Evolutionary conservation across 2,329 filamentous ascomycete species (phyloP).

Genomic region (Fusarium compactum): DNA sequence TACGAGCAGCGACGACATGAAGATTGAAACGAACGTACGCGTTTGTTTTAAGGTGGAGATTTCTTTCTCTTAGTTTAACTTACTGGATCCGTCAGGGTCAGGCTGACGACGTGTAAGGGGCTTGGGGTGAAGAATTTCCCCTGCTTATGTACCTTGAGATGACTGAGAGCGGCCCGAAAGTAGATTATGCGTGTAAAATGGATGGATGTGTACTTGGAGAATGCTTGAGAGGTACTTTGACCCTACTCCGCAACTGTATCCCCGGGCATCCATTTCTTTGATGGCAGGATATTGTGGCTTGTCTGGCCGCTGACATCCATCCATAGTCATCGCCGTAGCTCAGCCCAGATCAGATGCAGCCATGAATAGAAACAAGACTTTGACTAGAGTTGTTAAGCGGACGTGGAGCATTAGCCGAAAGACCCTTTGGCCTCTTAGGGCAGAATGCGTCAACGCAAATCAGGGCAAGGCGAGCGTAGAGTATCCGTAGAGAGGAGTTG

Average conservation of each 20-base stretch:
- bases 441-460: constrained; percentile 4
- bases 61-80: constrained; percentile 50
- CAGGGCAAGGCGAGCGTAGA: neutral
- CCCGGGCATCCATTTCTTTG: constrained; percentile 19
- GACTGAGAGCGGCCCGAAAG: constrained; percentile 10
- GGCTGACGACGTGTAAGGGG: constrained; percentile 47
- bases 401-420: constrained; percentile 25
- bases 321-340: neutral
- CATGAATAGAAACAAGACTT: constrained; percentile 37
- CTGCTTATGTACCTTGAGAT: constrained; percentile 16
- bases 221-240: constrained; percentile 2
- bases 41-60: constrained; percentile 5
- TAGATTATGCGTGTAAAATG: constrained; percentile 2
- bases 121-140: constrained; percentile 24
- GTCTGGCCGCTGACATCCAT: constrained; percentile 6
- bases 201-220: constrained; percentile 10
- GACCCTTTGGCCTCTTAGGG: constrained; percentile 8
- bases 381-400: constrained; percentile 14
- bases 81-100: constrained; percentile 37
- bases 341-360: constrained; percentile 3
- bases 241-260: constrained; percentile 13
- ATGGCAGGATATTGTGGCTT: constrained; percentile 17
- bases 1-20: constrained; percentile 10
- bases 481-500: constrained; percentile 3
- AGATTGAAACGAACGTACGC: constrained; percentile 53